A percentile compares a stretch with the other conserved stretches of the same genome.
Evolutionary conservation across 805 yeast genomes (phyloP).

Genomic region (Huiozyma sinensis): DNA sequence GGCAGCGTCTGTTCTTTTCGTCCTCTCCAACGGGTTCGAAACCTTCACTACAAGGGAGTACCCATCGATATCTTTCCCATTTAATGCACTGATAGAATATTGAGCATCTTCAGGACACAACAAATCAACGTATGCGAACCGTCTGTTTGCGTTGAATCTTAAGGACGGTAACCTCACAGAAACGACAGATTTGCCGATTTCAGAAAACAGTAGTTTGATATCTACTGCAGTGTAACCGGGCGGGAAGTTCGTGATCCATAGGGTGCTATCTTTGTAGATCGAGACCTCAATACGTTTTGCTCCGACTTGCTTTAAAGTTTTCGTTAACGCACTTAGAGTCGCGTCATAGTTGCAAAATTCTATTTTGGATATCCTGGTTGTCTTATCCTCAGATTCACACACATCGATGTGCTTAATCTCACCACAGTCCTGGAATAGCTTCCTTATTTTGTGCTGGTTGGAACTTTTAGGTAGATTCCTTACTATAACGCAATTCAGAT

Average conservation of each 20-base stretch:
- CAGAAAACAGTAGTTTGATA: slow-evolving; percentile 32
- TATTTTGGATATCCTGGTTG: slow-evolving; percentile 36
- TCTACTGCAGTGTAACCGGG: slow-evolving; percentile 35
- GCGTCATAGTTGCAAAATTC: slow-evolving; percentile 43
- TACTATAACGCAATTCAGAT: slow-evolving; percentile 47
- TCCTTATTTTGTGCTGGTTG: slow-evolving; percentile 31
- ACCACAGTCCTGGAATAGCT: slow-evolving; percentile 56
- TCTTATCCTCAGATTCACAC: slow-evolving; percentile 11
- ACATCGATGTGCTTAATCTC: slow-evolving; percentile 31
- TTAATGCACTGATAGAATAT: slow-evolving; percentile 31
- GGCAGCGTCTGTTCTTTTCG: slow-evolving; percentile 34
- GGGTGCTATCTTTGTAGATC: slow-evolving; percentile 37
- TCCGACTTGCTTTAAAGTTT: slow-evolving; percentile 38
- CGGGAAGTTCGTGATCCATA: slow-evolving; percentile 72
- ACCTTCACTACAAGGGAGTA: slow-evolving; percentile 44
- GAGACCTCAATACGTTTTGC: slow-evolving; percentile 36
- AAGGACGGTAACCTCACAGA: slow-evolving; percentile 58
- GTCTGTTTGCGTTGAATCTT: slow-evolving; percentile 40
- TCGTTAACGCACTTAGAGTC: slow-evolving; percentile 50
- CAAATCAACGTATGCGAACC: slow-evolving; percentile 69
- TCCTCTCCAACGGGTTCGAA: slow-evolving; percentile 45
- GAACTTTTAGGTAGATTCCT: slow-evolving; percentile 34
- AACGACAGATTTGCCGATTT: slow-evolving; percentile 31
- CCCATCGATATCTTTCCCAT: slow-evolving; percentile 32
- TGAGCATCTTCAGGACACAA: slow-evolving; percentile 33